Percentiles rank a stretch among this genome's conserved stretches.
Evolutionary conservation across 768 basidiomycete species (phyloP).

Genomic region (Trichaptum fuscoviolaceum): DNA sequence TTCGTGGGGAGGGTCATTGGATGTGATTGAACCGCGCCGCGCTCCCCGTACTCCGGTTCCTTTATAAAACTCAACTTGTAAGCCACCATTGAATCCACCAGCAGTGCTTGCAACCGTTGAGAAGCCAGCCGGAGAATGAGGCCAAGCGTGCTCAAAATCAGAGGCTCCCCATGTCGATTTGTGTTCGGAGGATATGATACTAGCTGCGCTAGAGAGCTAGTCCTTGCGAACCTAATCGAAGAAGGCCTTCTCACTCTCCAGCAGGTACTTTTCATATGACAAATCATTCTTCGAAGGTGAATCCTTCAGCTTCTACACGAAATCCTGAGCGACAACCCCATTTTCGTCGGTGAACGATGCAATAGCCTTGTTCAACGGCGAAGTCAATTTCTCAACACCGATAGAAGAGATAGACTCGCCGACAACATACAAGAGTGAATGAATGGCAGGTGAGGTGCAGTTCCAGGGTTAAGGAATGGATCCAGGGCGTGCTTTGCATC

Average conservation of each 20-base stretch:
- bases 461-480: conserved; percentile 70
- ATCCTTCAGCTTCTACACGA: conserved; percentile 76
- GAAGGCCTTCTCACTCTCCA: conserved; percentile 91
- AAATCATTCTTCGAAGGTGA: conserved; percentile 84
- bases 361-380: conserved; percentile 91
- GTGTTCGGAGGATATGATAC: conserved; percentile 69
- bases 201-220: conserved; percentile 78
- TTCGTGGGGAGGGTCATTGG: too few relatives aligned
- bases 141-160: conserved; percentile 55
- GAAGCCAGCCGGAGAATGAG: conserved; percentile 24
- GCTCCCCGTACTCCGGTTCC: too few relatives aligned
- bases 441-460: conserved; percentile 66
- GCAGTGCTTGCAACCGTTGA: conserved; percentile 1
- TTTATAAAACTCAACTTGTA: too few relatives aligned
- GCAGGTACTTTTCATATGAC: conserved; percentile 86
- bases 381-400: conserved; percentile 84
- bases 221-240: conserved; percentile 88
- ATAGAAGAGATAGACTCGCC: conserved; percentile 89
- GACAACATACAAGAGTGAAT: conserved; percentile 81
- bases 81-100: conserved; percentile 28
- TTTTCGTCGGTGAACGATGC: conserved; percentile 94
- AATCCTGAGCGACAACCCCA: conserved; percentile 85
- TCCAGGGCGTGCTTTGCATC: conserved; percentile 77
- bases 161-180: conserved; percentile 80
- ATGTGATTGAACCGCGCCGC: too few relatives aligned